Evolutionary conservation across 495 filamentous ascomycete genomes (phyloP).

Genomic region (Neurospora cerealis): DNA sequence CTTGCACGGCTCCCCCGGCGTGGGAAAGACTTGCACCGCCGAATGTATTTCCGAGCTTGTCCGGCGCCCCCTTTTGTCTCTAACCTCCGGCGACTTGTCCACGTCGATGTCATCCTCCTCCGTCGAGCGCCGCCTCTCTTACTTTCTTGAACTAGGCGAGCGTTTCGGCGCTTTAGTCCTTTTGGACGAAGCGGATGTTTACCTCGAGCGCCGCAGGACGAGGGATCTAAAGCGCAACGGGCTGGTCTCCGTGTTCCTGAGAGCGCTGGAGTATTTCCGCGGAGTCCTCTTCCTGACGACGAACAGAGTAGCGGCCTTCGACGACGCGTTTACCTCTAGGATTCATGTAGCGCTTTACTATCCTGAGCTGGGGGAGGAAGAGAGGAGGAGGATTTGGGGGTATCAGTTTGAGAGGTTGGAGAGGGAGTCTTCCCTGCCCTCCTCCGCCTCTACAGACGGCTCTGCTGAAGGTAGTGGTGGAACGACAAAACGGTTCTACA

Average conservation of each 20-base stretch:
- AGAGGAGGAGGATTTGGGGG: constrained; percentile 29
- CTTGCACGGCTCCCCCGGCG: constrained; percentile 42
- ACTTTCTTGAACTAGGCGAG: constrained; percentile 31
- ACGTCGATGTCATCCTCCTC: constrained; percentile 13
- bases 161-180: constrained; percentile 34
- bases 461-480: neutral
- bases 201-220: constrained; percentile 54
- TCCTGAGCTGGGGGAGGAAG: constrained; percentile 20
- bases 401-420: constrained; percentile 30
- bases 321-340: constrained; percentile 30
- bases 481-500: constrained; percentile 11
- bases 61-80: constrained; percentile 25
- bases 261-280: constrained; percentile 33
- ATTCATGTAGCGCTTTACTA: constrained; percentile 38
- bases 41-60: constrained; percentile 33
- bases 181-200: constrained; percentile 37
- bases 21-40: constrained; percentile 41
- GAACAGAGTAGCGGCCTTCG: constrained; percentile 34
- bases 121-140: constrained; percentile 28
- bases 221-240: constrained; percentile 68
- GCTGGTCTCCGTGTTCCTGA: constrained; percentile 55
- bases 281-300: constrained; percentile 34
- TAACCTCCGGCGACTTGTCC: constrained; percentile 30
- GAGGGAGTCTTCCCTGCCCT: neutral
- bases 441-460: neutral